Percentiles rank a stretch among this genome's conserved stretches.
Evolutionary conservation across 2,329 filamentous ascomycete genomes (phyloP).

Genomic region (Plenodomus tracheiphilus): DNA sequence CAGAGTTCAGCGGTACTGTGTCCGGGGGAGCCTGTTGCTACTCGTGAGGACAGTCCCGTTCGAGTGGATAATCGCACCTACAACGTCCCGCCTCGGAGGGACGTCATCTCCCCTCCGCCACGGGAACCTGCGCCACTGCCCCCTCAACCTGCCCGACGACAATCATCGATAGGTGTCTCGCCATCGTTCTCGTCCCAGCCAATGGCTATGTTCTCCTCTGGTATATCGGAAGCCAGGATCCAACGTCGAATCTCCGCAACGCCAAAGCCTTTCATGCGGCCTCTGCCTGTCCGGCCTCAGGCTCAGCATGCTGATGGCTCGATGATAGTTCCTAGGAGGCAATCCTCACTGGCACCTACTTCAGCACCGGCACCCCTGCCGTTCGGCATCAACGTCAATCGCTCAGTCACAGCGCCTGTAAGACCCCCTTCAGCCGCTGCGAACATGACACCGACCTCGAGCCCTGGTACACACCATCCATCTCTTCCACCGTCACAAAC

Average conservation of each 20-base stretch:
- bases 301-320: conserved; percentile 32
- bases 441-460: conserved; percentile 13
- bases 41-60: conserved; percentile 23
- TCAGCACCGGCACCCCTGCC: conserved; percentile 29
- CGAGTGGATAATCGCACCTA: conserved; percentile 30
- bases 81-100: conserved; percentile 28
- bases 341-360: conserved; percentile 29
- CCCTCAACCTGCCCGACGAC: conserved; percentile 27
- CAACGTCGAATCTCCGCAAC: conserved; percentile 35
- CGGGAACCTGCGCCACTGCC: conserved; percentile 29
- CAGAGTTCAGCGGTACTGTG: background rate
- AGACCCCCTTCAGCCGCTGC: conserved; percentile 19
- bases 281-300: conserved; percentile 41
- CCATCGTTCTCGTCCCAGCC: conserved; percentile 6
- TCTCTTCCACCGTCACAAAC: conserved; percentile 17
- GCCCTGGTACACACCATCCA: conserved; percentile 13
- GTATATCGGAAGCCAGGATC: conserved; percentile 11
- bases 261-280: conserved; percentile 42
- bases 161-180: conserved; percentile 26
- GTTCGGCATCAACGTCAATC: conserved; percentile 27
- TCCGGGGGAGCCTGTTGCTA: conserved; percentile 5
- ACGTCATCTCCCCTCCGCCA: conserved; percentile 35
- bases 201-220: conserved; percentile 7
- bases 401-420: conserved; percentile 38
- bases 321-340: conserved; percentile 32